Percentiles rank a stretch among this genome's conserved stretches.
Conservation (phyloP, 2,329 filamentous ascomycete genomes). For the Mycosphaerella sp. region DNA sequence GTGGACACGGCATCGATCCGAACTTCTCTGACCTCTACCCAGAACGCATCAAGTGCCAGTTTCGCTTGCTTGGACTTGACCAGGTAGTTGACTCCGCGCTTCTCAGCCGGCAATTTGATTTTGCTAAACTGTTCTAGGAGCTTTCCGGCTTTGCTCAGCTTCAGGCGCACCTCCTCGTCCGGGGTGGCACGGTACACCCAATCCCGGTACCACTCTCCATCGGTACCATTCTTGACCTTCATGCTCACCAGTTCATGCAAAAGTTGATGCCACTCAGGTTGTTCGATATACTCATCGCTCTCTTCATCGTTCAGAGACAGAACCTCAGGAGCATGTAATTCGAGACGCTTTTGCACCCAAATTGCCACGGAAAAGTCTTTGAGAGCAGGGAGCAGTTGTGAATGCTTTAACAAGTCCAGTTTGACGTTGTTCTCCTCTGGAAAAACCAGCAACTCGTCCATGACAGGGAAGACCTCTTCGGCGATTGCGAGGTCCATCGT, state of each 20-base stretch:
- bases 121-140: background rate
- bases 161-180: background rate
- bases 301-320: background rate
- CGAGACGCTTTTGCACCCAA: background rate
- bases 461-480: background rate
- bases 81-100: background rate
- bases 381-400: background rate
- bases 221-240: background rate
- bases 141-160: background rate
- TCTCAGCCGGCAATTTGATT: background rate
- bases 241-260: background rate
- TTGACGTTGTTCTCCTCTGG: background rate
- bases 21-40: background rate
- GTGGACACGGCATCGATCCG: background rate
- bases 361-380: background rate
- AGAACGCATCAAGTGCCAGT: conserved; percentile 1
- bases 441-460: background rate
- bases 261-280: background rate
- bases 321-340: background rate
- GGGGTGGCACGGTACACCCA: background rate
- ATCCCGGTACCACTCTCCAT: background rate
- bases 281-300: background rate
- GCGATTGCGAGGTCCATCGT: background rate
- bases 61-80: background rate
- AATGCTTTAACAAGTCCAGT: background rate